A percentile compares a stretch with the other conserved stretches of the same genome.
Evolutionary conservation across 768 basidiomycete species (phyloP).

Genomic region (Phylloporus rhodoxanthus): DNA sequence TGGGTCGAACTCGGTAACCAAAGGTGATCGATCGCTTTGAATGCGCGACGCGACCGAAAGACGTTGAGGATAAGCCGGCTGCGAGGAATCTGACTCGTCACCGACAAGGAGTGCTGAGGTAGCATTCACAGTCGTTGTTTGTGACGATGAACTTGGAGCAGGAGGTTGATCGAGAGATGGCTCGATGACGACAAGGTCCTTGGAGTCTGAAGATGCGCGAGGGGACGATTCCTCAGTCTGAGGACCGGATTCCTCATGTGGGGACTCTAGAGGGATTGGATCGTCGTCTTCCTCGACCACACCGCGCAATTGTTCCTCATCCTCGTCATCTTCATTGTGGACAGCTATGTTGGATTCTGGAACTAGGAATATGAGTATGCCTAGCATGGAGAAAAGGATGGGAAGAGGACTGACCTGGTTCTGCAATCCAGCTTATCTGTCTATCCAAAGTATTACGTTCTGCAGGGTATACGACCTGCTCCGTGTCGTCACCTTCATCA

Average conservation of each 20-base stretch:
- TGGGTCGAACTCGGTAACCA: slow-evolving; percentile 43
- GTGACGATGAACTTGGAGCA: slow-evolving; percentile 42
- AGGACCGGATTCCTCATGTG: slow-evolving; percentile 39
- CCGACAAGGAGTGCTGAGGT: slow-evolving; percentile 36
- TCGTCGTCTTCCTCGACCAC: slow-evolving; percentile 42
- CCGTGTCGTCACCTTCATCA: slow-evolving; percentile 53
- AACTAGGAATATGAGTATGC: slow-evolving; percentile 32
- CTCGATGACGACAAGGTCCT: slow-evolving; percentile 57
- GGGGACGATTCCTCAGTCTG: slow-evolving; percentile 51
- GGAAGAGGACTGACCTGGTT: slow-evolving; percentile 47
- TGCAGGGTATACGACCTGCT: slow-evolving; percentile 59
- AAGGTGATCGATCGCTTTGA: slow-evolving; percentile 55
- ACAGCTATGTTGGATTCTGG: slow-evolving; percentile 62
- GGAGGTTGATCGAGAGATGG: slow-evolving; percentile 47
- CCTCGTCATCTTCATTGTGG: slow-evolving; percentile 46
- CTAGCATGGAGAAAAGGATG: slow-evolving; percentile 3
- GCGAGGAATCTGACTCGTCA: slow-evolving; percentile 48
- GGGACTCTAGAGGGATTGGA: slow-evolving; percentile 48
- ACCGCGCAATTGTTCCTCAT: slow-evolving; percentile 34
- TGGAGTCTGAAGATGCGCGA: slow-evolving; percentile 52
- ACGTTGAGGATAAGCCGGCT: slow-evolving; percentile 49
- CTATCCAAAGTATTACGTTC: slow-evolving; percentile 48
- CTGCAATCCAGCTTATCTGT: slow-evolving; percentile 73
- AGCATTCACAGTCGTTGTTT: slow-evolving; percentile 39
- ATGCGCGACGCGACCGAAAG: slow-evolving; percentile 59